A percentile compares a stretch with the other conserved stretches of the same genome.
phyloP scores from a whole-genome alignment of 2,329 filamentous ascomycete species.

The Alternaria arborescens region DNA sequence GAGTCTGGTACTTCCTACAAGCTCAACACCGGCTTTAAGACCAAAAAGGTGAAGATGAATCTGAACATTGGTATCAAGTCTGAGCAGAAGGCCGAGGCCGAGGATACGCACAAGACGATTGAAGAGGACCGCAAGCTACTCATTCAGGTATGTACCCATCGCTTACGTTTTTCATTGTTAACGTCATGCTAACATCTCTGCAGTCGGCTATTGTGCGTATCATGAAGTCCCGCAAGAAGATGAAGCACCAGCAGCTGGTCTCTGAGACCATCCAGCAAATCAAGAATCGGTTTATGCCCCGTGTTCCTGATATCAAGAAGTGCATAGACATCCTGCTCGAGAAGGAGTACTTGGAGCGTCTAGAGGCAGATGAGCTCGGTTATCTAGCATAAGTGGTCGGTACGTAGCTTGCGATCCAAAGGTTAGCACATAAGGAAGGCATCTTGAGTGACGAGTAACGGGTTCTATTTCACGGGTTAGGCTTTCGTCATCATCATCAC shows the following conservation, averaged over 20 bases:
- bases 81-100: constrained; percentile 94
- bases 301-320: constrained; percentile 97
- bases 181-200: constrained; percentile 39
- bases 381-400: constrained; percentile 77
- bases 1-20: constrained; percentile 80
- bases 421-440: background rate
- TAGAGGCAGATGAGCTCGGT: constrained; percentile 92
- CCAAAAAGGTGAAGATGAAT: constrained; percentile 97
- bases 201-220: constrained; percentile 98
- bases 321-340: constrained; percentile 98
- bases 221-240: constrained; percentile 99
- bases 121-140: constrained; percentile 97
- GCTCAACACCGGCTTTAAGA: constrained; percentile 95
- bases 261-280: constrained; percentile 97
- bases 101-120: constrained; percentile 98
- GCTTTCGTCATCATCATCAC: constrained; percentile 10
- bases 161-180: background rate
- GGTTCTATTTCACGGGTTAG: constrained; percentile 11
- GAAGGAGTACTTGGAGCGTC: constrained; percentile 96
- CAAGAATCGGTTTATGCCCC: constrained; percentile 88
- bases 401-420: background rate
- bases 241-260: constrained; percentile 96
- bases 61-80: constrained; percentile 94
- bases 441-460: constrained; percentile 17
- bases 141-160: constrained; percentile 77